Percentiles rank a stretch among this genome's conserved stretches.
phyloP scores from a whole-genome alignment of 805 yeast genomes.

The Metschnikowia cerradonensis region DNA sequence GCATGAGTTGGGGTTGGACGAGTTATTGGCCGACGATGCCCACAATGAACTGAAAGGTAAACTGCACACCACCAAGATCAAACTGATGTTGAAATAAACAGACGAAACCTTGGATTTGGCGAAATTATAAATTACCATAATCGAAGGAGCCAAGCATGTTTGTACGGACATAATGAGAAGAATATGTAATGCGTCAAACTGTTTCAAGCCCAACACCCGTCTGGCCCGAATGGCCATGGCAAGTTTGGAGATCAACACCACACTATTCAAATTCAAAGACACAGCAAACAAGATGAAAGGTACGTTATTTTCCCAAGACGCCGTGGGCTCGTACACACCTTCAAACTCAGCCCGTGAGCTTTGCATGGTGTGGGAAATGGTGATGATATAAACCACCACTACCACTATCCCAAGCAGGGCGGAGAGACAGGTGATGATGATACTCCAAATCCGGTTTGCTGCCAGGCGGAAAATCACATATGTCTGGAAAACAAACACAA shows the following conservation, averaged over 20 bases:
- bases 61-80: constrained; percentile 62
- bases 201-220: constrained; percentile 71
- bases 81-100: constrained; percentile 48
- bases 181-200: constrained; percentile 79
- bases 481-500: constrained; percentile 68
- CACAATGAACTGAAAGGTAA: constrained; percentile 84
- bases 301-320: constrained; percentile 44
- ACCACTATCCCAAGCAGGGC: constrained; percentile 49
- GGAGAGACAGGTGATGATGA: constrained; percentile 35
- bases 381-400: constrained; percentile 54
- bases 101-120: constrained; percentile 23
- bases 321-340: constrained; percentile 18
- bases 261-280: constrained; percentile 60
- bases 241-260: constrained; percentile 62
- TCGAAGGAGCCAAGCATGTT: constrained; percentile 74
- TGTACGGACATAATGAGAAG: constrained; percentile 78
- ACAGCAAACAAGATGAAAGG: constrained; percentile 63
- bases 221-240: constrained; percentile 66
- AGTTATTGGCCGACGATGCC: constrained; percentile 69
- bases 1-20: constrained; percentile 22
- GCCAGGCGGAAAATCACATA: constrained; percentile 64
- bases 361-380: constrained; percentile 43
- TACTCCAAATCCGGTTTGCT: constrained; percentile 41
- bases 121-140: constrained; percentile 57
- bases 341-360: constrained; percentile 1